Evolutionary conservation across 2,329 filamentous ascomycete genomes (phyloP), one percentile per base, ranked within the genome.

Genomic region (Anthostomella pinea): DNA sequence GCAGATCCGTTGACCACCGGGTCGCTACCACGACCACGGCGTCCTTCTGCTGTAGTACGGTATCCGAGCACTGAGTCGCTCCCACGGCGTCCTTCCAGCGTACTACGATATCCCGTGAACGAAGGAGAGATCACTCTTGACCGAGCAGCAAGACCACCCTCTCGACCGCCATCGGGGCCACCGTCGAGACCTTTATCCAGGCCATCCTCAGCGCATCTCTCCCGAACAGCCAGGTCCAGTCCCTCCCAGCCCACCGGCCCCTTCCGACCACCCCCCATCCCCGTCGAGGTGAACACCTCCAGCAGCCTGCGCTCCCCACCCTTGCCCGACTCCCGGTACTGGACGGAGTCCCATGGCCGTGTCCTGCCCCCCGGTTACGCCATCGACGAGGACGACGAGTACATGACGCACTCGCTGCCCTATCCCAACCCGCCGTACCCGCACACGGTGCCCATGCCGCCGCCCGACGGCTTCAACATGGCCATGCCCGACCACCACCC

Each of bases 191-290:
- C 37, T 25, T 32, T 30, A 9, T 51, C 55, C 14, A 49, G 46
- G n/a, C 48, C 51, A 10, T 38, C 53, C 6, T 48, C 44, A 6
- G 23, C 16, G 5, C 26, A 33, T 3, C 15, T 42, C 11, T 43
- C 41, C 5, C 48, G 44, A 9, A 51, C 46, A 9, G 33, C 50
- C 6, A 48, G 41, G 28, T 58, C 57, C 3, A 59, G 57, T 10
- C 57, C 56, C 9, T 45, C 49, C 3, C 51, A 55, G 23, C 30
- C 39, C 11, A 39, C 42, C 2, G 42, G 51, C 4, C 55, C 57
- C 10, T 60, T 58, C 35, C 14, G 42, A 13, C 57, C 58, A 4
- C 56, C 57, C 2, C 52, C 58, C 4, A 52, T 58, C 22, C 51
- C 57, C 9, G 48, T 59, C 15, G 52, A 60, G 29, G 34, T 58